Base-by-base conservation (phyloP, 2,329 filamentous ascomycete genomes). In the Tolypocladium inflatum region DNA sequence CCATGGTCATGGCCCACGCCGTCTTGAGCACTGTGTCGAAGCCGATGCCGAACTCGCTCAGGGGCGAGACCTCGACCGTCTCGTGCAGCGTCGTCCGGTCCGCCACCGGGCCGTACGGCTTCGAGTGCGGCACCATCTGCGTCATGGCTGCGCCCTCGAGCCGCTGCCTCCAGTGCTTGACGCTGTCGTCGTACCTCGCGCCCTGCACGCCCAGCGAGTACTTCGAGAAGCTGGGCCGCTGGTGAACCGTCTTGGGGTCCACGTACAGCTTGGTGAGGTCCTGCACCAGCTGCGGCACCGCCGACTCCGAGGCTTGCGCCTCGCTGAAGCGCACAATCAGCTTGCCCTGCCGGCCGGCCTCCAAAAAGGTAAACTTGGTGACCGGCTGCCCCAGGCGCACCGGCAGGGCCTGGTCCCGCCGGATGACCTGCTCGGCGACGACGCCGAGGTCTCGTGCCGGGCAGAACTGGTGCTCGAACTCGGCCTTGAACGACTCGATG, bases 1-100 rank as follows among this genome's bases (percentile, higher is more conserved):
- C 78, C 8, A 86, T 73, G 0, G 80, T 76, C 59, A 81, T 76
- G 1, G 80, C 78, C 81, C 83, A 86, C 0, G 81, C 81, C 0
- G 80, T 77, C 65, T 83, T 83, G 39, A 85, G 71, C 3, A 85
- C 74, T 0, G 79, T 77, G 59, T 81, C 78, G 42, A 80, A 79
- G 0, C 74, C 72, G 59, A 82, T 73, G 10, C 74, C 76, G 4
- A 79, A 68, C 41, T 74, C 74, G 9, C 72, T 63, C 4, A 79
- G 65, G 11, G 75, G 72, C 8, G 72, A 73, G 1, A 79, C 65
- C 0, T 74, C 63, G 21, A 78, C 71, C 23, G 71, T 72, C 57
- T 76, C 71, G 4, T 66, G 67, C 10, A 80, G 58, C 0, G 73
- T 76, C 59, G 71, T 75, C 57, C 72, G 69, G 53, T 71, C 73